Evolutionary conservation across 73 alveolate species (phyloP).

Genomic region (Symbiodinium natans): DNA sequence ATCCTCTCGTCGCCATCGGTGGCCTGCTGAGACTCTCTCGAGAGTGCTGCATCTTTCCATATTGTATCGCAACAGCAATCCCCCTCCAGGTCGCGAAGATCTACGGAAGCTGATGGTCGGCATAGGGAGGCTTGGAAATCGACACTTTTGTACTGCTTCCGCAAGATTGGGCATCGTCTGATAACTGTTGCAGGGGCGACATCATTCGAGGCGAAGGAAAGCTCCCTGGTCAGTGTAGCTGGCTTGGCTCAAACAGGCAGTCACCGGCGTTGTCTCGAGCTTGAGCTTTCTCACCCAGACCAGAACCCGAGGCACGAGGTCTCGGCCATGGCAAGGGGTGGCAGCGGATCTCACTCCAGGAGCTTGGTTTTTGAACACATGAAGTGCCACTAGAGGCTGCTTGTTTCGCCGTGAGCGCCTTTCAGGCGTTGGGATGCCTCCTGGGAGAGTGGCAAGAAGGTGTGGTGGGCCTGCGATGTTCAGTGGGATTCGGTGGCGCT

Average conservation of each 20-base stretch:
- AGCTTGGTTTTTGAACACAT: too few species aligned
- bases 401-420: too few species aligned
- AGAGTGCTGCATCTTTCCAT: too few species aligned
- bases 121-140: constrained; percentile 58
- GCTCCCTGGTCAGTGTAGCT: constrained; percentile 27
- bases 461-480: not conserved
- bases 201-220: constrained; percentile 44
- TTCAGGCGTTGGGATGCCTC: not conserved
- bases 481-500: too few species aligned
- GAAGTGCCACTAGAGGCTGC: too few species aligned
- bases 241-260: not conserved
- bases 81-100: constrained; percentile 64
- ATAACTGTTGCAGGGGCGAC: constrained; percentile 34
- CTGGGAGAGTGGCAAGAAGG: constrained; percentile 4
- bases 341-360: constrained; percentile 24
- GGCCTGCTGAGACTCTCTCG: not conserved
- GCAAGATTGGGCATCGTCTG: too few species aligned
- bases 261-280: not conserved
- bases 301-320: constrained; percentile 56
- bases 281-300: not conserved
- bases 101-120: constrained; percentile 37
- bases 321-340: constrained; percentile 75
- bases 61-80: too few species aligned
- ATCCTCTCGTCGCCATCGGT: constrained; percentile 84
- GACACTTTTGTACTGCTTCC: too few species aligned